Conservation (phyloP, 2,329 filamentous ascomycete species). For the Penicillium corylophilum region DNA sequence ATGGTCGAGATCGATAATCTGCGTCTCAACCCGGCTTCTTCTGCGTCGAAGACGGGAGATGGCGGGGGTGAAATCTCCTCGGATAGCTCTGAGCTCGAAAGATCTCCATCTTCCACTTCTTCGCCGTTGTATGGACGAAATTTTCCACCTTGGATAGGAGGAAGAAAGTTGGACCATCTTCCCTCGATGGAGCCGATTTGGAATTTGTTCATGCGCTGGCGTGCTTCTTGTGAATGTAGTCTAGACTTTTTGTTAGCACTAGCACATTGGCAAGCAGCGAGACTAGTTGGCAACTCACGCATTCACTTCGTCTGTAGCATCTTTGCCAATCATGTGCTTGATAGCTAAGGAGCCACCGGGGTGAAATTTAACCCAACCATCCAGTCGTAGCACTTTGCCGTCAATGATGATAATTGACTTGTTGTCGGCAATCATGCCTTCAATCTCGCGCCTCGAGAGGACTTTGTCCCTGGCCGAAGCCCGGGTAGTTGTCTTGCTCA, state of each 20-base stretch:
- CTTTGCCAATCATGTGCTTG: conserved; percentile 83
- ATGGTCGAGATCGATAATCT: conserved; percentile 35
- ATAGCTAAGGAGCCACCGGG: conserved; percentile 89
- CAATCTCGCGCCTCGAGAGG: conserved; percentile 53
- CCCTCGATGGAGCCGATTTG: conserved; percentile 80
- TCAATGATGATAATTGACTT: conserved; percentile 76
- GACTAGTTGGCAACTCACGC: conserved; percentile 60
- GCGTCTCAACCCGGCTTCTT: background rate
- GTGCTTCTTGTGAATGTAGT: conserved; percentile 83
- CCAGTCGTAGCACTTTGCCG: conserved; percentile 75
- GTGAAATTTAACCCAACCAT: conserved; percentile 84
- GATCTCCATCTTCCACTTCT: conserved; percentile 43
- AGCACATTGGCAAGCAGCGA: background rate
- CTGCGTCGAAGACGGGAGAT: conserved; percentile 60
- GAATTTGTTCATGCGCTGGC: conserved; percentile 73
- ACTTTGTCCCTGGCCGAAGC: conserved; percentile 14
- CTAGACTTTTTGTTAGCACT: conserved; percentile 60
- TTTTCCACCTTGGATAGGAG: conserved; percentile 85
- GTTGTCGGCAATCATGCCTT: conserved; percentile 77
- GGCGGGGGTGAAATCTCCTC: conserved; percentile 55
- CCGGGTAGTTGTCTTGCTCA: background rate
- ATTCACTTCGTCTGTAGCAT: conserved; percentile 89
- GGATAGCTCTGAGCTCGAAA: conserved; percentile 36
- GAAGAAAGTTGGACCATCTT: conserved; percentile 80
- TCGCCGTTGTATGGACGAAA: conserved; percentile 60